These are phyloP conservation scores for Tripterygium wilfordii DNA, from an alignment of 177 flowering plant genomes.

Conservation along the genomic window DNA sequence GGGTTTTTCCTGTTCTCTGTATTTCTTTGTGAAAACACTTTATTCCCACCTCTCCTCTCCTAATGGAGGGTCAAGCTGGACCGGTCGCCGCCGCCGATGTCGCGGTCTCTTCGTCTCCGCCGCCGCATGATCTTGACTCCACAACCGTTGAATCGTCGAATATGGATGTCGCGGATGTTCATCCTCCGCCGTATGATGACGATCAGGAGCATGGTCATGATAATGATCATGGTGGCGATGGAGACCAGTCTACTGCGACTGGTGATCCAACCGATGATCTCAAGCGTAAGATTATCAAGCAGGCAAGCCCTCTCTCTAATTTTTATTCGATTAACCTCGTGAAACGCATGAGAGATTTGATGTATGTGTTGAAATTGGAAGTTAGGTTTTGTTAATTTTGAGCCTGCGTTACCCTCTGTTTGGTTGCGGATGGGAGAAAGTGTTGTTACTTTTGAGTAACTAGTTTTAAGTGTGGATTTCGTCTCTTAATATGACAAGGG, in stretches of 20 bases:
- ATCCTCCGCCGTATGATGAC: constrained; percentile 18
- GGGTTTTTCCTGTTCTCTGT: background rate
- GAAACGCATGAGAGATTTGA: no score
- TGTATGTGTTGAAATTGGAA: no score
- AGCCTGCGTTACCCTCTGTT: background rate
- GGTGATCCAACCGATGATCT: constrained; percentile 32
- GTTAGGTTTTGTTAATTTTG: background rate
- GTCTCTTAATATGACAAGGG: no score
- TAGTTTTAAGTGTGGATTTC: no score
- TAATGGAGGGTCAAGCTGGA: constrained; percentile 23
- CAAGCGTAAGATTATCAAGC: constrained; percentile 40
- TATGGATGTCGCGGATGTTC: constrained; percentile 5
- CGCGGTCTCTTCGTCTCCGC: constrained; percentile 7
- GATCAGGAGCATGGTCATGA: constrained; percentile 13
- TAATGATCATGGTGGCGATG: constrained; percentile 2
- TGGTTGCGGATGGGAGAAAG: no score
- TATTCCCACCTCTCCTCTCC: constrained; percentile 6
- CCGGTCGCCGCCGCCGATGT: constrained; percentile 10
- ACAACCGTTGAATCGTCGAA: constrained; percentile 20
- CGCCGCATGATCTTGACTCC: constrained; percentile 6
- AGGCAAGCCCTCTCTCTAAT: constrained; percentile 20
- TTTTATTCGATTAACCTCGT: background rate
- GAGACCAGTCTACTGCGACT: constrained; percentile 1
- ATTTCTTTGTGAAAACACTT: background rate
- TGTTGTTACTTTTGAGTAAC: no score